These are phyloP conservation scores for Periconia macrospinosa DNA, from an alignment of 2,329 filamentous ascomycete species.

Conservation along the genomic window DNA sequence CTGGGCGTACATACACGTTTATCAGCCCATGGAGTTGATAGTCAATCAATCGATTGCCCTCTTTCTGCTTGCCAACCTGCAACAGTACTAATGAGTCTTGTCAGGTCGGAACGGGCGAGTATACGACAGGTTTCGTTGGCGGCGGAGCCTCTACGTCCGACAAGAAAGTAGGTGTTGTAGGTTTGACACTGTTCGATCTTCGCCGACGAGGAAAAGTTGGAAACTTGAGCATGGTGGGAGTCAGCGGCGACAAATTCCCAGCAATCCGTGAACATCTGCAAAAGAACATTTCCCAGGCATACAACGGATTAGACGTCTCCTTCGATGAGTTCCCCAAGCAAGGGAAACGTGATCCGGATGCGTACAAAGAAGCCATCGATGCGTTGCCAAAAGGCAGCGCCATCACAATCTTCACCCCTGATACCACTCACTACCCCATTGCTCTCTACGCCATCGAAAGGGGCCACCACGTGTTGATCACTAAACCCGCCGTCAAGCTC, in stretches of 20 bases:
- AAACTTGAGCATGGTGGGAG: constrained; percentile 85
- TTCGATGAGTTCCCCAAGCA: constrained; percentile 82
- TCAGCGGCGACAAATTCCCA: constrained; percentile 85
- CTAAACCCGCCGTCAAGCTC: constrained; percentile 88
- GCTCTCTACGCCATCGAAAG: constrained; percentile 89
- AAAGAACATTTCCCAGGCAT: constrained; percentile 83
- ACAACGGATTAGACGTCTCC: constrained; percentile 85
- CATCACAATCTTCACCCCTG: constrained; percentile 94
- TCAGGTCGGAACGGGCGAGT: constrained; percentile 86
- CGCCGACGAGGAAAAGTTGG: constrained; percentile 85
- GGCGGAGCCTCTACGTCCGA: constrained; percentile 81
- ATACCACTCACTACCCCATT: constrained; percentile 90
- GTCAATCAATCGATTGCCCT: too few species aligned
- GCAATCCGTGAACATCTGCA: constrained; percentile 87
- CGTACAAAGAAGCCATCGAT: constrained; percentile 89
- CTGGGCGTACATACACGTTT: too few species aligned
- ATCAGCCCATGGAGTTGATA: too few species aligned
- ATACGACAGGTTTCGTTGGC: constrained; percentile 93
- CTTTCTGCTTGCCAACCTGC: too few species aligned
- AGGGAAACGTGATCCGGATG: constrained; percentile 71
- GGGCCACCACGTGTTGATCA: constrained; percentile 87
- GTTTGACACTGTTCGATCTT: constrained; percentile 85
- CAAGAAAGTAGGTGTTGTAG: constrained; percentile 95
- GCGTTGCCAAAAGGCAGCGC: constrained; percentile 78
- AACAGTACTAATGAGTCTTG: constrained; percentile 36